Evolutionary conservation across 208 protist genomes (phyloP).

Genomic region (Trypanosoma congolense): DNA sequence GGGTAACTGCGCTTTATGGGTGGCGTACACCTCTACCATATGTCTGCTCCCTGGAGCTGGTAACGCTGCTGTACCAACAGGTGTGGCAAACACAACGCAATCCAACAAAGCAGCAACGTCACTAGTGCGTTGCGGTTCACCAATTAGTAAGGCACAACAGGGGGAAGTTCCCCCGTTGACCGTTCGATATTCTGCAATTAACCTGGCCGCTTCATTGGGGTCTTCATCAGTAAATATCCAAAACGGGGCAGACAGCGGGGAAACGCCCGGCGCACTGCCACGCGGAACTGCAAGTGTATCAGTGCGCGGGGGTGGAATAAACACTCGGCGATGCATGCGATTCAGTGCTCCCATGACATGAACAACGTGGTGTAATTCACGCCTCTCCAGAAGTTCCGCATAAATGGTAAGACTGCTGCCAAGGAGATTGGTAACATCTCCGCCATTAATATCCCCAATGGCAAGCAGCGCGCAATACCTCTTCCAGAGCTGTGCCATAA

Average conservation of each 20-base stretch:
- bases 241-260: background rate
- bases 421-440: background rate
- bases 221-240: constrained; percentile 13
- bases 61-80: constrained; percentile 9
- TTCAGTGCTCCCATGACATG: background rate
- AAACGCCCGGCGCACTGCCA: background rate
- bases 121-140: constrained; percentile 1
- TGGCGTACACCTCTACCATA: constrained; percentile 20
- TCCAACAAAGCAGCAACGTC: constrained; percentile 15
- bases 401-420: constrained; percentile 6
- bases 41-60: background rate
- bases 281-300: constrained; percentile 3
- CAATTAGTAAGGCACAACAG: constrained; percentile 10
- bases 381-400: constrained; percentile 8
- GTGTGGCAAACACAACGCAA: constrained; percentile 18
- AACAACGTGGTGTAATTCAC: constrained; percentile 1
- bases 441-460: background rate
- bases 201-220: constrained; percentile 5
- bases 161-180: background rate
- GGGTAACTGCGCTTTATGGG: constrained; percentile 2
- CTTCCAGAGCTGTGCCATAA: constrained; percentile 3
- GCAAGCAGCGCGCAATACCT: constrained; percentile 13
- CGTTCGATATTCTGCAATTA: constrained; percentile 15
- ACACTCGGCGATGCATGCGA: constrained; percentile 13
- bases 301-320: constrained; percentile 8